Percentiles rank a stretch among this genome's conserved stretches.
Evolutionary conservation across 2,329 filamentous ascomycete genomes (phyloP).

Genomic region (Pestalotiopsis sp.): DNA sequence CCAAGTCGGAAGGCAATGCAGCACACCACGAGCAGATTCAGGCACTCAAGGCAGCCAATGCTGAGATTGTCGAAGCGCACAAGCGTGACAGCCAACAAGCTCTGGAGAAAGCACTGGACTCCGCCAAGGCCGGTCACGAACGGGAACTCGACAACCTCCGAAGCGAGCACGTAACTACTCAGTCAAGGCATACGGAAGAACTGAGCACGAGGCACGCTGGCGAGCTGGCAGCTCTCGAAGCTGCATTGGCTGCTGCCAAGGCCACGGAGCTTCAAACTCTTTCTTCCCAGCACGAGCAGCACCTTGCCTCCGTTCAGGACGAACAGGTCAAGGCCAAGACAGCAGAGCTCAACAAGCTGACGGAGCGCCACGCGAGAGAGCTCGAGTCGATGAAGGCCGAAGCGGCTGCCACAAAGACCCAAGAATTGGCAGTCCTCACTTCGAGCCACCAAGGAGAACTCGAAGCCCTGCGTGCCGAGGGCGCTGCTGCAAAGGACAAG

Average conservation of each 20-base stretch:
- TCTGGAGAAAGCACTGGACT: conserved; percentile 1
- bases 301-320: conserved; percentile 18
- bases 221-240: conserved; percentile 26
- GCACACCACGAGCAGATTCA: conserved; percentile 11
- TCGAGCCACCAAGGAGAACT: conserved; percentile 13
- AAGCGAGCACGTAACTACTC: conserved; percentile 27
- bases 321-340: conserved; percentile 20
- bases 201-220: conserved; percentile 24
- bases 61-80: conserved; percentile 18
- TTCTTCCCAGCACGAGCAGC: conserved; percentile 16
- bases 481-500: conserved; percentile 19
- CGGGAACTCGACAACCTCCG: conserved; percentile 26
- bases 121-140: conserved; percentile 5
- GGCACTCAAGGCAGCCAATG: conserved; percentile 26
- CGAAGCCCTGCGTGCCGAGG: conserved; percentile 15
- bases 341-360: conserved; percentile 18
- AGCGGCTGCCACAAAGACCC: conserved; percentile 16
- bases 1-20: conserved; percentile 28
- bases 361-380: conserved; percentile 12
- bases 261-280: conserved; percentile 19
- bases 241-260: conserved; percentile 23
- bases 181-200: conserved; percentile 26
- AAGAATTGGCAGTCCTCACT: conserved; percentile 15
- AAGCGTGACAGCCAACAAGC: conserved; percentile 21
- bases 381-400: conserved; percentile 13